phyloP scores from a whole-genome alignment of 345 rosid genomes.

The Salix caprea region DNA sequence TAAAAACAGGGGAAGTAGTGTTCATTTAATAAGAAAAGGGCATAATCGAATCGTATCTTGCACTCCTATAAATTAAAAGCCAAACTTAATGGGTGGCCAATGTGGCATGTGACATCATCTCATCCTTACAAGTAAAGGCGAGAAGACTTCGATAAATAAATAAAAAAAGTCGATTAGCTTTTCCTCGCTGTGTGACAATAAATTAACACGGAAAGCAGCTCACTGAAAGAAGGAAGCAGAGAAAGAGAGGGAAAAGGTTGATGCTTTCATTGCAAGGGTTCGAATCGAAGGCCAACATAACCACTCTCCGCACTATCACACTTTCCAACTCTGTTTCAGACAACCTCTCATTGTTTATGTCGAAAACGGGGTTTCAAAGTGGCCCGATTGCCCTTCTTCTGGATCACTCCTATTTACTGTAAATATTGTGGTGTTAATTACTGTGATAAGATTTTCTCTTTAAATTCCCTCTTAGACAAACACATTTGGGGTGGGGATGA shows the following conservation, averaged over 20 bases:
- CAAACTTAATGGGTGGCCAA: not conserved
- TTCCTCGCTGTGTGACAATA: not conserved
- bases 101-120: slow-evolving; percentile 1
- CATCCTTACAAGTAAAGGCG: not conserved
- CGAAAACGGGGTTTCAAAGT: not conserved
- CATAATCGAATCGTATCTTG: not conserved
- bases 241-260: not conserved
- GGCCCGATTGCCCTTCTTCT: not conserved
- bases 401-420: not conserved
- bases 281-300: not conserved
- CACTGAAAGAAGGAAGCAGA: not conserved
- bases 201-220: not conserved
- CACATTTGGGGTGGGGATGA: not conserved
- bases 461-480: not conserved
- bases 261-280: slow-evolving; percentile 18
- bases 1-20: too few relatives aligned
- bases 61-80: not conserved
- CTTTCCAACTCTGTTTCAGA: slow-evolving; percentile 10
- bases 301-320: not conserved
- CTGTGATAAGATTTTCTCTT: too few relatives aligned
- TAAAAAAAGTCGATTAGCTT: slow-evolving; percentile 14
- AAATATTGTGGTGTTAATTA: not conserved
- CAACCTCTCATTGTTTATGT: slow-evolving; percentile 1
- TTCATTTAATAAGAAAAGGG: not conserved
- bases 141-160: not conserved